Evolutionary conservation across 108 stramenopile genomes (phyloP).

Genomic region (Cyclotella choctawhatcheeana): DNA sequence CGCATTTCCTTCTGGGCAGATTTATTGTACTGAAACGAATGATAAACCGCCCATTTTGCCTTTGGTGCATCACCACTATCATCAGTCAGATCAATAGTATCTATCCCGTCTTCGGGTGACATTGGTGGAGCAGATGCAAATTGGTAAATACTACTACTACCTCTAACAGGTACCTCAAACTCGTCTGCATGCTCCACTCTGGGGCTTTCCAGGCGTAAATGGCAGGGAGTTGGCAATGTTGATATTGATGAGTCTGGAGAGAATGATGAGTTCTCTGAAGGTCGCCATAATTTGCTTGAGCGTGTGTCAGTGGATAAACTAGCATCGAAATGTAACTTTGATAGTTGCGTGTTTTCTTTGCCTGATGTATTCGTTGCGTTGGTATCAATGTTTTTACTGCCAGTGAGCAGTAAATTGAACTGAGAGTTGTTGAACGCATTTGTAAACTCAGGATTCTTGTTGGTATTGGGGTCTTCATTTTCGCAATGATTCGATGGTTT

Average conservation of each 20-base stretch:
- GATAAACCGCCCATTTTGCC: conserved; percentile 48
- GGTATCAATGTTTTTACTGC: neutral
- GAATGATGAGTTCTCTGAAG: conserved; percentile 21
- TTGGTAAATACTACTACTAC: conserved; percentile 23
- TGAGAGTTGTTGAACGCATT: neutral
- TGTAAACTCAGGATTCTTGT: neutral
- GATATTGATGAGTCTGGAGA: conserved; percentile 50
- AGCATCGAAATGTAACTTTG: neutral
- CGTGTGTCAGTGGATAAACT: neutral
- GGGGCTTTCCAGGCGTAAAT: conserved; percentile 33
- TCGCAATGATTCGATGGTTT: conserved; percentile 10
- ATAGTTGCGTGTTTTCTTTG: neutral
- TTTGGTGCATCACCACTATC: conserved; percentile 21
- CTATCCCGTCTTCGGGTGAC: conserved; percentile 13
- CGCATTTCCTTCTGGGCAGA: conserved; percentile 33
- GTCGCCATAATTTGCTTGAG: conserved; percentile 10
- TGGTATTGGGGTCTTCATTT: conserved; percentile 31
- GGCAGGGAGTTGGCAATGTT: conserved; percentile 45
- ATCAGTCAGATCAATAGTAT: neutral
- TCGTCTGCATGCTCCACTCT: conserved; percentile 5
- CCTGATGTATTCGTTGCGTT: neutral
- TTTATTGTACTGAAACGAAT: conserved; percentile 34
- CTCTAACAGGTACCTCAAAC: conserved; percentile 2
- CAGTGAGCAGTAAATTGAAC: neutral
- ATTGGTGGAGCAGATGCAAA: conserved; percentile 44